Base-by-base conservation (phyloP, 78 protist genomes). In the Tieghemostelium lacteum region DNA sequence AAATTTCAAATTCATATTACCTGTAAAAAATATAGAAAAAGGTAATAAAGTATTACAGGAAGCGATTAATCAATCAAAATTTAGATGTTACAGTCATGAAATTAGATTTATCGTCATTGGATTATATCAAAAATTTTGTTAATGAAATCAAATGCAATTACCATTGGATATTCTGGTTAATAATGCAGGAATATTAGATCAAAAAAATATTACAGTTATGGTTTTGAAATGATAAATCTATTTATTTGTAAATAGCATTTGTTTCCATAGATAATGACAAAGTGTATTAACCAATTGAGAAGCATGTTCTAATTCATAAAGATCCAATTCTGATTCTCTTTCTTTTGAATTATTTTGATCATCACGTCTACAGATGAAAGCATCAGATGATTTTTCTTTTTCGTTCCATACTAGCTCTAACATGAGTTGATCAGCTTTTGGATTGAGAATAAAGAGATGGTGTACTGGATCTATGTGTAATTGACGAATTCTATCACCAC, bases 401-500 rank as follows among this genome's bases (percentile, higher is more conserved):
- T 83, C 91, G 42, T 83, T 69, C 70, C 75, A 83, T n/a, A 83
- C 75, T 33, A 83, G 31, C 57, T 83, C 91, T 55, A 83, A 69
- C 91, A 83, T 70, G 10, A 83, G 36, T 58, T 78, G 58, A 58
- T 83, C 75, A 7, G 75, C 80, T 17, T 66, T 83, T 31, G 91
- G 78, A 29, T 83, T 83, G 16, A 83, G 55, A 58, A 83, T 69
- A 65, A 83, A 83, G 2, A 83, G 10, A 69, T 83, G 91, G 16
- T 83, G 74, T 31, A 58, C 58, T 19, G 73, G 55, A 31, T 83
- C 91, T 24, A 63, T 83, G 58, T 83, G 78, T 20, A 83, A 71
- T 58, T 83, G 91, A 45, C 91, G 77, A 31, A 83, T 83, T 50
- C 91, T 73, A 58, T 83, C 91, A 58, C 91, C 91, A 42, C 91